Base-by-base conservation (phyloP, 1,284 basidiomycete species). In the Bjerkandera adusta region DNA sequence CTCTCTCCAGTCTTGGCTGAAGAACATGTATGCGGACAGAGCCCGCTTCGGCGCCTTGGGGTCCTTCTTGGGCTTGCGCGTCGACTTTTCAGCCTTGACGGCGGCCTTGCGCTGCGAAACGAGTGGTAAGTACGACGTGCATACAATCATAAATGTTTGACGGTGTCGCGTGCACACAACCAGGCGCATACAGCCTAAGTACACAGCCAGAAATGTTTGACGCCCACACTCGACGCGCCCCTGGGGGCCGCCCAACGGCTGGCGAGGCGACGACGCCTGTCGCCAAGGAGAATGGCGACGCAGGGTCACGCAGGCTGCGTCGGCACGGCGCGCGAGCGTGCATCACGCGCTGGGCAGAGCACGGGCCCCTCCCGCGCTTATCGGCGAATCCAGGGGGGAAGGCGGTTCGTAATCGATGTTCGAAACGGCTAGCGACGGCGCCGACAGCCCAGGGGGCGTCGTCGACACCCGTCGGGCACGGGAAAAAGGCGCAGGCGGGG, bases 1-100 rank as follows among this genome's bases (percentile, higher is more conserved):
- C 71, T 96, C 90, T 65, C 94, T 82, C 86, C 90, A 90, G 71
- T 95, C 94, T 69, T 94, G 91, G 62, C 84, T 87, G 79, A 97
- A 97, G 87, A 95, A 95, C 94, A 98, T 97, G 76, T 97, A 98
- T 45, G 94, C 93, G 43, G 93, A 96, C 44, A 97, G 79, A 2
- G 92, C 87, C 44, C 92, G 82, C 73, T 95, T 95, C 49, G 92
- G 92, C 8, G 88, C 86, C 63, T 88, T 86, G 52, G 81, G 79
- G 67, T 90, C 85, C 68, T 91, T 92, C 72, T 86, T 87, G 47
- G 69, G 68, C 59, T 78, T 77, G 68, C 73, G 53, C 32, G 73
- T 66, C 12, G 38, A 21, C 63, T 82, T 81, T 57, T 82, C 83
- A 36, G 75, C 73, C 72, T 86, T 87, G 60, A 80, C 79, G 48